These are phyloP conservation scores for Sarocladium oryzae DNA, from an alignment of 2,329 filamentous ascomycete genomes.

Conservation along the genomic window DNA sequence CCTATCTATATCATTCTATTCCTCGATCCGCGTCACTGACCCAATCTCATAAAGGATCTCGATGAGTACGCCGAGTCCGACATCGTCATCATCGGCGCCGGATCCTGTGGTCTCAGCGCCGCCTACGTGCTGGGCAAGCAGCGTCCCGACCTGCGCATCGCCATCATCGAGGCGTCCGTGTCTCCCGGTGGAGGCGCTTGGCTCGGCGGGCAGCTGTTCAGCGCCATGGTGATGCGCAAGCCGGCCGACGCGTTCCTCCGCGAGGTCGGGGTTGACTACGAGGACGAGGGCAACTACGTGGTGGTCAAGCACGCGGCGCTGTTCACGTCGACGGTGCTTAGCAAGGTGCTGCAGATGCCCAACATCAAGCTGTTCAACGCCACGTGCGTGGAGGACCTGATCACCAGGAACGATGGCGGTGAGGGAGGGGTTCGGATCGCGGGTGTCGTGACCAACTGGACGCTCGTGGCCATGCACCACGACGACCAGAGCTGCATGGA, in stretches of 20 bases:
- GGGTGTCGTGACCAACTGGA: conserved; percentile 95
- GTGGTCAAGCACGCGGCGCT: conserved; percentile 91
- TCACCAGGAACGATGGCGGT: conserved; percentile 60
- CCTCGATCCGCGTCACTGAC: neutral
- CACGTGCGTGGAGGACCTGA: conserved; percentile 84
- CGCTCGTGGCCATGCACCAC: conserved; percentile 79
- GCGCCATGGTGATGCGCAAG: conserved; percentile 92
- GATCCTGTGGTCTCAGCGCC: conserved; percentile 78
- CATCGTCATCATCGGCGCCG: conserved; percentile 88
- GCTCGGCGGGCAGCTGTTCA: conserved; percentile 92
- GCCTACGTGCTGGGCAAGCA: conserved; percentile 79
- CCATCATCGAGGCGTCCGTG: conserved; percentile 82
- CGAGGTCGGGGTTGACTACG: conserved; percentile 76
- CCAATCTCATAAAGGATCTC: conserved; percentile 48
- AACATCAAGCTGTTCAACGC: conserved; percentile 98
- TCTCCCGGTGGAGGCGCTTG: conserved; percentile 84
- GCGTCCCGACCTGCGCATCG: conserved; percentile 85
- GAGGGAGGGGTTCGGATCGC: conserved; percentile 60
- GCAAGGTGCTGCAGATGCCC: conserved; percentile 74
- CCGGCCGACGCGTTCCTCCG: conserved; percentile 78
- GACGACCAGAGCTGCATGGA: conserved; percentile 95
- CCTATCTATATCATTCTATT: neutral
- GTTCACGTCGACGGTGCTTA: conserved; percentile 83
- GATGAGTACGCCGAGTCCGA: conserved; percentile 87
- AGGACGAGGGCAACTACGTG: conserved; percentile 82